Evolutionary conservation across 257 asterid species (phyloP), one percentile per base, ranked within the genome.

Genomic region (Nicotiana sylvestris): DNA sequence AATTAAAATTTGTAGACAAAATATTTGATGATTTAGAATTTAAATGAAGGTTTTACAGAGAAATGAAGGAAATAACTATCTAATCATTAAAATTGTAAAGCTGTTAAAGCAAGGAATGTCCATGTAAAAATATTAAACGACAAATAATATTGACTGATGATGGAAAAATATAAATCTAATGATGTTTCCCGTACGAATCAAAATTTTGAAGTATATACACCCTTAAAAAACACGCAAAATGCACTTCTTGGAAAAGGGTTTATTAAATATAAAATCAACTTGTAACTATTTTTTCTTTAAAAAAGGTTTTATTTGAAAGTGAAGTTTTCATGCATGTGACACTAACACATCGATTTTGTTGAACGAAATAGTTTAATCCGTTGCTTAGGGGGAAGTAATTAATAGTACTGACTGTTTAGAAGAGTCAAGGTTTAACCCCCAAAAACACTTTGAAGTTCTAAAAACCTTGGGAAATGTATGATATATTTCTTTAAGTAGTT

Each of bases 271-370:
- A 43, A 21, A 43, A 46, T 6, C 51, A 32, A 66, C 2, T 66
- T 66, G 76, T 33, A 6, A 33, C 49, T 43, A 43, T 1, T 43
- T 8, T 43, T 17, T 64, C 10, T n/a, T 7, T 0, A 29, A 65
- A 30, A 12, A 69, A 18, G 6, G 12, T 39, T 43, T 70, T 43
- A 43, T 43, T 72, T 3, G 15, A 74, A 49, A 74, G 43, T 13
- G 16, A 49, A 74, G 43, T 13, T 49, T 49, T 27, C 80, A 4
- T 49, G 79, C 79, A 72, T 72, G 79, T 72, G 79, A 72, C 79
- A 21, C 39, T 25, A 72, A 72, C 25, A 49, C 79, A 49, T 72
- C 79, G 79, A 46, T 46, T 46, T 43, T 72, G 39, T 46, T 72
- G 79, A 72, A 46, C 12, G 37, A 49, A 49, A 72, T 72, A 46